These are phyloP conservation scores for Novymonas esmeraldas DNA, from an alignment of 208 protist genomes.

Conservation along the genomic window DNA sequence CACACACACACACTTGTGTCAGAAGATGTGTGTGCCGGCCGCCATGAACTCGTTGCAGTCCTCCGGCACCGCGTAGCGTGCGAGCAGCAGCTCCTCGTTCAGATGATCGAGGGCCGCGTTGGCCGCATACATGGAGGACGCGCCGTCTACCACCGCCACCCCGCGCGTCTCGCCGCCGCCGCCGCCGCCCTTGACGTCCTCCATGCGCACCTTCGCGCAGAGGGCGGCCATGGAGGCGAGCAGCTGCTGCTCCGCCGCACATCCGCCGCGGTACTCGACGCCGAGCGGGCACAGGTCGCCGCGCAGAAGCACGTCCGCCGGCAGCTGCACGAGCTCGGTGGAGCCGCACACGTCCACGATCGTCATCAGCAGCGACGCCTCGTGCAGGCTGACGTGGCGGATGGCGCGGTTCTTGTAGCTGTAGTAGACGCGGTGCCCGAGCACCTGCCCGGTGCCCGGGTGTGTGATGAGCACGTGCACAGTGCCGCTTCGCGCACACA, in stretches of 20 bases:
- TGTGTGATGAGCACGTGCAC: slow-evolving; percentile 44
- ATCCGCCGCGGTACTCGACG: slow-evolving; percentile 6
- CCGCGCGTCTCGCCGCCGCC: background rate
- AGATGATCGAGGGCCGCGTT: slow-evolving; percentile 28
- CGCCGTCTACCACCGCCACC: too few relatives aligned
- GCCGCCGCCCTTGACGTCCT: slow-evolving; percentile 17
- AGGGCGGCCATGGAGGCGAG: slow-evolving; percentile 33
- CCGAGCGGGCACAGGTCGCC: slow-evolving; percentile 3
- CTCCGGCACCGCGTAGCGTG: slow-evolving; percentile 48
- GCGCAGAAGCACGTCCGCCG: slow-evolving; percentile 17
- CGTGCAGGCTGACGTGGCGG: slow-evolving; percentile 47
- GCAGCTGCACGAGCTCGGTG: slow-evolving; percentile 68
- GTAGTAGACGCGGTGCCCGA: slow-evolving; percentile 39
- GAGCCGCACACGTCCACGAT: slow-evolving; percentile 60
- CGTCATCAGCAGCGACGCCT: slow-evolving; percentile 41
- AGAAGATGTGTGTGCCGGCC: slow-evolving; percentile 25
- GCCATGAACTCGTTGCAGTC: slow-evolving; percentile 51
- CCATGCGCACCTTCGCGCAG: slow-evolving; percentile 28
- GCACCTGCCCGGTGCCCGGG: slow-evolving; percentile 17
- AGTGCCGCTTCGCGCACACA: slow-evolving; percentile 33
- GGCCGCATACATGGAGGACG: slow-evolving; percentile 18
- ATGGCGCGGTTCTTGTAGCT: slow-evolving; percentile 41
- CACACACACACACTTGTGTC: background rate
- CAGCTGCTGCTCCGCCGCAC: slow-evolving; percentile 7
- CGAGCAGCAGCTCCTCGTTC: slow-evolving; percentile 48